Conservation (phyloP, 176 grass and related monocot genomes). For the Oryza meyeriana region DNA sequence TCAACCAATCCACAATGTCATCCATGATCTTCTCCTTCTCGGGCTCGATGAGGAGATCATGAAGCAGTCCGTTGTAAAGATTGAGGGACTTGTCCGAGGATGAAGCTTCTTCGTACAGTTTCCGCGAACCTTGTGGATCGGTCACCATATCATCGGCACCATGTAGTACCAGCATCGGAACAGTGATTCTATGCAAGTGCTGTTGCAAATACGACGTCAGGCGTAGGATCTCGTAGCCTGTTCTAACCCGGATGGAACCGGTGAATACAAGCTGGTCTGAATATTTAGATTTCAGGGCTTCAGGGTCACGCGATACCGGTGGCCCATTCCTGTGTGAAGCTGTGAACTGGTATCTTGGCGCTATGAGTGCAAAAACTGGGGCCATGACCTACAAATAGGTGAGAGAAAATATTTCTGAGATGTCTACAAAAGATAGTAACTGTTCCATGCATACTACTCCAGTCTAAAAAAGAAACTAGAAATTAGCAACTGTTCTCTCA, state of each 20-base stretch:
- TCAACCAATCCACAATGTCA: slow-evolving; percentile 71
- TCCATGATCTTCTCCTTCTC: slow-evolving; percentile 59
- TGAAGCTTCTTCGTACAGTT: slow-evolving; percentile 49
- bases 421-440: not conserved
- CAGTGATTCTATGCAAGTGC: slow-evolving; percentile 40
- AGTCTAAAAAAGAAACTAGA: not conserved
- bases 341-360: slow-evolving; percentile 68
- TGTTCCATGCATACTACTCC: not conserved
- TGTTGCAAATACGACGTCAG: slow-evolving; percentile 61
- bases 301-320: slow-evolving; percentile 60
- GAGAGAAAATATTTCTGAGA: not conserved
- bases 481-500: not conserved
- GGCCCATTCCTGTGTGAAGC: slow-evolving; percentile 42
- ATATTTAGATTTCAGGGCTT: slow-evolving; percentile 72
- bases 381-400: slow-evolving; percentile 48
- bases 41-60: slow-evolving; percentile 90
- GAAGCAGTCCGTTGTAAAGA: slow-evolving; percentile 59
- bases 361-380: slow-evolving; percentile 64
- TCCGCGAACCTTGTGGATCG: slow-evolving; percentile 57
- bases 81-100: slow-evolving; percentile 59
- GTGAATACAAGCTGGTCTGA: slow-evolving; percentile 88
- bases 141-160: slow-evolving; percentile 67
- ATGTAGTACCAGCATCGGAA: slow-evolving; percentile 70
- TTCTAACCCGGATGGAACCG: slow-evolving; percentile 69
- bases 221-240: slow-evolving; percentile 77